A percentile compares a stretch with the other conserved stretches of the same genome.
Conservation (phyloP, 2,329 filamentous ascomycete genomes). For the Talaromyces albobiverticillius region DNA sequence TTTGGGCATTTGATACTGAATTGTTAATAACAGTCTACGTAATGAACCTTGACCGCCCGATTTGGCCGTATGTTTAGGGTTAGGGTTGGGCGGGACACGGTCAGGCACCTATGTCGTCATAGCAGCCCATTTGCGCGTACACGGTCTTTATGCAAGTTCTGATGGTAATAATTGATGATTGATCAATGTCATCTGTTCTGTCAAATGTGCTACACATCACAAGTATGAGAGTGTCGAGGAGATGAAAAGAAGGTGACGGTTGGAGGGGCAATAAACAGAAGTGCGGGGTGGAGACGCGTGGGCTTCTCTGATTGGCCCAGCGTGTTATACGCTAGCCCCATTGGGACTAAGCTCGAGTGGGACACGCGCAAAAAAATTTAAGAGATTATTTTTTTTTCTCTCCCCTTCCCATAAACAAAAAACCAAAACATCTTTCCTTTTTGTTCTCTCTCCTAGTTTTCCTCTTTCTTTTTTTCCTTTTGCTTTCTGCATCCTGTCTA, state of each 20-base stretch:
- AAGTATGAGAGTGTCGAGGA: too few species aligned
- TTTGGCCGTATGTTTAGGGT: too few species aligned
- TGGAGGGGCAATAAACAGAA: constrained; percentile 2
- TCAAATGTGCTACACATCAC: too few species aligned
- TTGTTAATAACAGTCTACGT: too few species aligned
- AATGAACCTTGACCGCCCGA: too few species aligned
- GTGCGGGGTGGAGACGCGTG: constrained; percentile 15
- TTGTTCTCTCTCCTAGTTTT: neutral
- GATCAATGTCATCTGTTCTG: too few species aligned
- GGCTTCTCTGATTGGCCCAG: neutral
- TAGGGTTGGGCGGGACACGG: too few species aligned
- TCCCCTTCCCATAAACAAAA: neutral
- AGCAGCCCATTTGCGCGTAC: too few species aligned
- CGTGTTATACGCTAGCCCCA: neutral
- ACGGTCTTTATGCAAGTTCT: too few species aligned
- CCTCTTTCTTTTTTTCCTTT: constrained; percentile 4
- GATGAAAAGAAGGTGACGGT: neutral
- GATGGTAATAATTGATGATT: too few species aligned
- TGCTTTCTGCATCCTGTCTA: neutral
- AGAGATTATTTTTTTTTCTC: constrained; percentile 7
- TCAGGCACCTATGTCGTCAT: too few species aligned
- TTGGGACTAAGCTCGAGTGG: constrained; percentile 6
- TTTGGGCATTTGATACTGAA: too few species aligned
- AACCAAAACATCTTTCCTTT: neutral
- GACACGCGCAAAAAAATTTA: constrained; percentile 12